Conservation (phyloP, 768 basidiomycete genomes). For the Dioszegia hungarica region DNA sequence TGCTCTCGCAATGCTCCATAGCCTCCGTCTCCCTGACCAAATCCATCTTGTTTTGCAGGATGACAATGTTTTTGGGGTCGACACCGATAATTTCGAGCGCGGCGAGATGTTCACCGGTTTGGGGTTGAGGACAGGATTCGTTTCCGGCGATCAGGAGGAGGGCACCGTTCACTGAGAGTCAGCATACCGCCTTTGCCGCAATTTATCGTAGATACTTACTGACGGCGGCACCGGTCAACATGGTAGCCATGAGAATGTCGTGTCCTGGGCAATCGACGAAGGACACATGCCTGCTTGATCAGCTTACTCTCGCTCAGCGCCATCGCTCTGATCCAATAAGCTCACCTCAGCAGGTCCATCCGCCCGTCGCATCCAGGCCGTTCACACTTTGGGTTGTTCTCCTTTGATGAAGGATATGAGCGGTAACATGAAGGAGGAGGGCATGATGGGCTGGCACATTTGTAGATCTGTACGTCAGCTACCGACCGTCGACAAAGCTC, state of each 20-base stretch:
- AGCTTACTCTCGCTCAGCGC: slow-evolving; percentile 1
- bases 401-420: slow-evolving; percentile 89
- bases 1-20: slow-evolving; percentile 92
- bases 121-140: slow-evolving; percentile 97
- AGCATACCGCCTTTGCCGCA: not conserved
- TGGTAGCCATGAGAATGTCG: slow-evolving; percentile 99
- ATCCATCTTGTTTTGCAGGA: slow-evolving; percentile 98
- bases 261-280: slow-evolving; percentile 95
- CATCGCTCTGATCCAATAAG: too few species aligned
- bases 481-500: not conserved
- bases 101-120: slow-evolving; percentile 96
- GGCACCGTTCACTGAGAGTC: slow-evolving; percentile 73
- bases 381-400: slow-evolving; percentile 88
- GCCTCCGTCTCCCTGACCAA: slow-evolving; percentile 92
- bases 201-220: slow-evolving; percentile 49
- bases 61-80: slow-evolving; percentile 77
- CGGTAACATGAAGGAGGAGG: slow-evolving; percentile 90
- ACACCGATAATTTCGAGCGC: slow-evolving; percentile 99
- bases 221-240: slow-evolving; percentile 99
- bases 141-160: slow-evolving; percentile 92
- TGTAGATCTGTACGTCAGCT: slow-evolving; percentile 69
- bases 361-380: slow-evolving; percentile 81
- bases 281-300: slow-evolving; percentile 67
- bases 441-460: slow-evolving; percentile 90
- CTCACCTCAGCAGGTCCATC: slow-evolving; percentile 76